Evolutionary conservation across 331 rosid species (phyloP).

Genomic region (Rosa hybrid): DNA sequence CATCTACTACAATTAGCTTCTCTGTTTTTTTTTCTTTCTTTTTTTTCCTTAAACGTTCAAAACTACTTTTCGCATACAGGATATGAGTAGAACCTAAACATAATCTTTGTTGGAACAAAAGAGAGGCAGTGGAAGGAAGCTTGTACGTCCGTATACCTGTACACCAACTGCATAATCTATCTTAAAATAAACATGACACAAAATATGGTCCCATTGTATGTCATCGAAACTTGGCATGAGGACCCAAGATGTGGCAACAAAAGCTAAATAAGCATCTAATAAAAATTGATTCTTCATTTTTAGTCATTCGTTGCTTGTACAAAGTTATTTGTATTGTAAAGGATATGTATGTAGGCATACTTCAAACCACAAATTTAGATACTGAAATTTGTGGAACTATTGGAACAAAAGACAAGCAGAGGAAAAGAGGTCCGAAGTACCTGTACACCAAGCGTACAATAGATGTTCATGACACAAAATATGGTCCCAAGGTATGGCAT

Average conservation of each 20-base stretch:
- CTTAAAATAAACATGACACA: neutral
- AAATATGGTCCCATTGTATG: neutral
- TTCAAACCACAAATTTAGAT: neutral
- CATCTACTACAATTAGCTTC: neutral
- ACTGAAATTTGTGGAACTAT: neutral
- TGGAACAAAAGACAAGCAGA: constrained; percentile 11
- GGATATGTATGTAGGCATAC: neutral
- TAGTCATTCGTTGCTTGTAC: neutral
- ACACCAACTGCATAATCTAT: neutral
- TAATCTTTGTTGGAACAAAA: neutral
- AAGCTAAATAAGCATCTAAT: neutral
- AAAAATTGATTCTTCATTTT: neutral
- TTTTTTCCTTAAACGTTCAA: neutral
- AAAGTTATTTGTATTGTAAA: neutral
- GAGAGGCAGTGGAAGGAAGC: neutral
- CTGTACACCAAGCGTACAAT: constrained; percentile 93
- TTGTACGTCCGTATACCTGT: no score
- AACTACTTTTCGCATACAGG: neutral
- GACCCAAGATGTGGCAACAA: neutral
- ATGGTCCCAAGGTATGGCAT: constrained; percentile 98
- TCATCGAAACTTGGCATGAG: neutral
- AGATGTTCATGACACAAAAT: constrained; percentile 76
- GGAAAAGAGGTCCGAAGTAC: constrained; percentile 43
- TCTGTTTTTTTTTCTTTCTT: neutral
- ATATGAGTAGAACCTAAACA: neutral